These are phyloP conservation scores for Verticillium isaacii DNA, from an alignment of 2,329 filamentous ascomycete species.

Conservation along the genomic window DNA sequence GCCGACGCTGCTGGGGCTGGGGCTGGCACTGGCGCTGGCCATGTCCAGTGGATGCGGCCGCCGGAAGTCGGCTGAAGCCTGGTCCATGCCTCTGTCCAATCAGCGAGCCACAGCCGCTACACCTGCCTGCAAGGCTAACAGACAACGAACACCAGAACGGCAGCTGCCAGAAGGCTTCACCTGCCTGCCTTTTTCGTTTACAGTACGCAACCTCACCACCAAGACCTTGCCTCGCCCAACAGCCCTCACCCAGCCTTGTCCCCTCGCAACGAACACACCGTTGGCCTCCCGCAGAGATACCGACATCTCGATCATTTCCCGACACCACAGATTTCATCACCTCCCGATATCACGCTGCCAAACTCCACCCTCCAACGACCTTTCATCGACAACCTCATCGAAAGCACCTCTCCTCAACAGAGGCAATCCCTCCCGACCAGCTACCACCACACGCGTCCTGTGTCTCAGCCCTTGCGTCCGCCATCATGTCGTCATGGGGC, in stretches of 20 bases:
- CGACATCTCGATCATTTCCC: too few relatives aligned
- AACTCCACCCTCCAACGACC: not conserved
- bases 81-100: not conserved
- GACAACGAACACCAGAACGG: not conserved
- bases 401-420: not conserved
- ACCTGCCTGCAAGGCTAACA: not conserved
- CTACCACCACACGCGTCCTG: too few relatives aligned
- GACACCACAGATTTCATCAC: not conserved
- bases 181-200: not conserved
- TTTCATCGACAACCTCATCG: not conserved
- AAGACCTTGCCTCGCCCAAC: not conserved
- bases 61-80: not conserved
- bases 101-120: not conserved
- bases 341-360: not conserved
- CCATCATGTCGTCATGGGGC: slow-evolving; percentile 48
- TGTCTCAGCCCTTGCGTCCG: too few relatives aligned
- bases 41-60: too few relatives aligned
- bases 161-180: too few relatives aligned
- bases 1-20: not conserved
- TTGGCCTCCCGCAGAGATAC: too few relatives aligned
- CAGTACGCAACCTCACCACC: not conserved
- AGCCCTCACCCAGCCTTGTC: too few relatives aligned
- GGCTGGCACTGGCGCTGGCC: too few relatives aligned
- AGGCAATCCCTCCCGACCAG: not conserved
- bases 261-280: too few relatives aligned